Percentiles rank a stretch among this genome's conserved stretches.
Evolutionary conservation across 2,329 filamentous ascomycete genomes (phyloP).

Genomic region (Fusarium sublunatum): DNA sequence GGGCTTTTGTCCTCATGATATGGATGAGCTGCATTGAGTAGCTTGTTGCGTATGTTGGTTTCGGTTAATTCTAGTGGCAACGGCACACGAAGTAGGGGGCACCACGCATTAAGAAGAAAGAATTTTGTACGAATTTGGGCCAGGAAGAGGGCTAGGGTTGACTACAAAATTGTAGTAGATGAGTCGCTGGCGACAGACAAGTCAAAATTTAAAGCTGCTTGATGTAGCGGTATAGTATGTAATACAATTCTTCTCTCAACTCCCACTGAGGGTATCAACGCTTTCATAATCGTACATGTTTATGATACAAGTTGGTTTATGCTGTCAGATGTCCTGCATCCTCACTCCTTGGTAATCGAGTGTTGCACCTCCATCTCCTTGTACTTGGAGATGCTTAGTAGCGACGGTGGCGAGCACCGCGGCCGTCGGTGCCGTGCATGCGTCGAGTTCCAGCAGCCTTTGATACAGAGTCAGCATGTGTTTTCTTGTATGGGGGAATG

Average conservation of each 20-base stretch:
- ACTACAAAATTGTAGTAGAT: conserved; percentile 32
- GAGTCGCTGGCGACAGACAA: conserved; percentile 22
- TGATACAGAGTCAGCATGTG: conserved; percentile 14
- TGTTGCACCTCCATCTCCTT: background rate
- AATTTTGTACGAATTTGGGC: conserved; percentile 9
- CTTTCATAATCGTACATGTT: conserved; percentile 40
- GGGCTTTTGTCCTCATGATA: conserved; percentile 43
- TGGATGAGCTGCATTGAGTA: conserved; percentile 52
- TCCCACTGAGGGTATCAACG: conserved; percentile 32
- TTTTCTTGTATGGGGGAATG: background rate
- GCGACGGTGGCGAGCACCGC: conserved; percentile 59
- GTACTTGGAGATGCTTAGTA: conserved; percentile 16
- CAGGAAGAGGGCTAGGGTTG: background rate
- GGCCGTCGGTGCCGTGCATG: conserved; percentile 80
- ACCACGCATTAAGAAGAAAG: background rate
- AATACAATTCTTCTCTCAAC: conserved; percentile 31
- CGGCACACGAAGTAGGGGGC: background rate
- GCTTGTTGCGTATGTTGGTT: too few relatives aligned
- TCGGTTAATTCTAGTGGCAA: background rate
- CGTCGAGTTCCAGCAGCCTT: conserved; percentile 78
- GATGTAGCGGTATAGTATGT: conserved; percentile 19
- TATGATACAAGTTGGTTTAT: background rate
- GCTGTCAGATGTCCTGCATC: conserved; percentile 15
- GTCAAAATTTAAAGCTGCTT: conserved; percentile 11
- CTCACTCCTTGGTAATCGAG: background rate